phyloP scores from a whole-genome alignment of 2,329 filamentous ascomycete species.

The Fusarium bulbicola region DNA sequence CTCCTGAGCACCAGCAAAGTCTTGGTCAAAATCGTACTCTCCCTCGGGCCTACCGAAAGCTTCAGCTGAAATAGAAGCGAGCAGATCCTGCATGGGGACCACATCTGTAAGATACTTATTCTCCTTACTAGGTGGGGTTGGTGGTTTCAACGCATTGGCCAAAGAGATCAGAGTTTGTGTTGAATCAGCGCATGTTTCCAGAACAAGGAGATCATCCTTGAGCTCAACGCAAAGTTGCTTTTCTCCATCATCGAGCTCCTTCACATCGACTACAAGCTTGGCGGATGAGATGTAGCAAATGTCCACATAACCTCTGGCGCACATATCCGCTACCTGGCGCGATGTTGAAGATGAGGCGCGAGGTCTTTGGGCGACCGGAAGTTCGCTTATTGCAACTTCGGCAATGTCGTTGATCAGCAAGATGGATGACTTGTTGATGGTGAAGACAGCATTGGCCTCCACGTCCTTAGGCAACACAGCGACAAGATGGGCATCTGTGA shows the following conservation, averaged over 20 bases:
- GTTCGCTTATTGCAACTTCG: slow-evolving; percentile 22
- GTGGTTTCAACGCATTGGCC: slow-evolving; percentile 82
- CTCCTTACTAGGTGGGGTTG: slow-evolving; percentile 81
- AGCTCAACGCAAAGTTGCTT: slow-evolving; percentile 82
- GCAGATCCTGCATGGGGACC: slow-evolving; percentile 85
- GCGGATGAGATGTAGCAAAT: slow-evolving; percentile 89
- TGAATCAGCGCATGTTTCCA: slow-evolving; percentile 97
- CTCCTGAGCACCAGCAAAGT: slow-evolving; percentile 65
- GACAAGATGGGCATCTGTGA: slow-evolving; percentile 80
- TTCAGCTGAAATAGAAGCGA: slow-evolving; percentile 90
- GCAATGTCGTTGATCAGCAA: slow-evolving; percentile 82
- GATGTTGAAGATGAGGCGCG: slow-evolving; percentile 51
- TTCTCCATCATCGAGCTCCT: slow-evolving; percentile 61
- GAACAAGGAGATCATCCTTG: slow-evolving; percentile 83
- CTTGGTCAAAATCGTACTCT: slow-evolving; percentile 70
- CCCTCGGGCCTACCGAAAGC: slow-evolving; percentile 74
- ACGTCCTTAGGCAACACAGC: slow-evolving; percentile 72
- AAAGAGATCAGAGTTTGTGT: slow-evolving; percentile 89
- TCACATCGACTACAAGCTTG: slow-evolving; percentile 70
- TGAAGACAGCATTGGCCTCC: slow-evolving; percentile 69
- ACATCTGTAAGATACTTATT: slow-evolving; percentile 88
- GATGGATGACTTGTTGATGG: slow-evolving; percentile 82
- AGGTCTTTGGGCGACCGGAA: slow-evolving; percentile 29
- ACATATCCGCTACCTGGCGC: slow-evolving; percentile 64
- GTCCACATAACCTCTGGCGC: slow-evolving; percentile 80